These are phyloP conservation scores for Myxozyma udenii DNA, from an alignment of 805 yeast genomes.

Conservation along the genomic window DNA sequence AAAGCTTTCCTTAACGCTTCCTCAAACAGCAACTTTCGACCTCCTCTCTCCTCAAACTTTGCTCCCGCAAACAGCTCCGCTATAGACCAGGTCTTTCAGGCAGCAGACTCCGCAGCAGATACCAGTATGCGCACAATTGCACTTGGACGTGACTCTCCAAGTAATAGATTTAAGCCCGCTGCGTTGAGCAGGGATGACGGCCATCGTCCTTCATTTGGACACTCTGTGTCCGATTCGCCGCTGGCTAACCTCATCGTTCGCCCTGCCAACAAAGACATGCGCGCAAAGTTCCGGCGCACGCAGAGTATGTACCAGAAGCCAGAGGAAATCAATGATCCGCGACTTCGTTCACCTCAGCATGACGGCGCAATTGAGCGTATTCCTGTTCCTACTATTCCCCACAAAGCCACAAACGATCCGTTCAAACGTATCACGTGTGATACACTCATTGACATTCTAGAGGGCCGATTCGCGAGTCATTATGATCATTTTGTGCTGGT, in stretches of 20 bases:
- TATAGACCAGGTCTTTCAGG: not conserved
- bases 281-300: conserved; percentile 52
- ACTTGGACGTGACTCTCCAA: conserved; percentile 22
- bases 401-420: conserved; percentile 44
- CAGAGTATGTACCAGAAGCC: conserved; percentile 67
- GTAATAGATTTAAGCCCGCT: not conserved
- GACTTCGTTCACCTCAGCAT: conserved; percentile 20
- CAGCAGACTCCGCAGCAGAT: not conserved
- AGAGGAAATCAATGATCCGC: conserved; percentile 39
- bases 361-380: conserved; percentile 12
- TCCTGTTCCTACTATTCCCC: conserved; percentile 19
- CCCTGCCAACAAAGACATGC: conserved; percentile 10
- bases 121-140: conserved; percentile 6
- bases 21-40: conserved; percentile 9
- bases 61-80: not conserved
- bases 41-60: conserved; percentile 3
- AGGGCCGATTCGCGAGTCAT: conserved; percentile 49
- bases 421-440: conserved; percentile 64
- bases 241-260: conserved; percentile 13
- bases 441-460: conserved; percentile 56
- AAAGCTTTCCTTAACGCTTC: not conserved
- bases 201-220: conserved; percentile 15
- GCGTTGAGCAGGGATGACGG: conserved; percentile 12
- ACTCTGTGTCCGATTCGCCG: conserved; percentile 16
- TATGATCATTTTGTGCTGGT: conserved; percentile 61